Evolutionary conservation across 768 basidiomycete species (phyloP), one percentile per base, ranked within the genome.

Genomic region (Terana coerulea): DNA sequence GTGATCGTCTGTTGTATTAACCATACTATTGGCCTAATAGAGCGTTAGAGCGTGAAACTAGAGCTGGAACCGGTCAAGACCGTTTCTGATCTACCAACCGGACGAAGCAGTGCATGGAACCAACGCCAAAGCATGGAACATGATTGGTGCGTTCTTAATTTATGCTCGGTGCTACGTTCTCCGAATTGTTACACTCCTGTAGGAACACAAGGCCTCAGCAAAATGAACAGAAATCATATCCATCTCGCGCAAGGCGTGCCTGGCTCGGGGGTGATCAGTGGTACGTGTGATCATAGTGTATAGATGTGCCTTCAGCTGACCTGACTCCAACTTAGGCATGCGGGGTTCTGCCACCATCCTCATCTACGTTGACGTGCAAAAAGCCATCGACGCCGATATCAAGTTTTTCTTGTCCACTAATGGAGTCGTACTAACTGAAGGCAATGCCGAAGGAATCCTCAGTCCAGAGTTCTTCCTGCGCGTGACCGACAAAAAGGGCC

Each of bases 201-300:
- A 94, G 91, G 75, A 12, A 72, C 70, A 6, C 70, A 82, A 56
- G 93, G 94, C 0, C 67, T 97, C 15, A 91, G 86, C 0, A 84
- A 76, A 55, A 97, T 95, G 93, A 76, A 69, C 11, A 76, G 95
- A 22, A 95, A 94, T 61, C 94, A 98, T 61, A 88, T 98, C 33
- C 95, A 99, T 67, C 75, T 97, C 12, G 94, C 95, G 0, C 88
- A 93, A 64, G 85, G 88, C 30, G 69, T 89, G 3, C 71, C 76
- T 2, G 81, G 82, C 1, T 69, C 82, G 2, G 77, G 78, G 5
- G 83, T 90, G 42, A 78, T 86, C 47, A 93, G 90, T 57, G 91
- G 93, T 91, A 51, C 22, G 82, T 66, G 21, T 11, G 34, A 26
- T 53, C 37, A 44, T 46, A 37, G 14, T 29, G n/a, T 29, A 35